Base-by-base conservation (phyloP, 495 filamentous ascomycete genomes). In the Neurospora hispaniola region DNA sequence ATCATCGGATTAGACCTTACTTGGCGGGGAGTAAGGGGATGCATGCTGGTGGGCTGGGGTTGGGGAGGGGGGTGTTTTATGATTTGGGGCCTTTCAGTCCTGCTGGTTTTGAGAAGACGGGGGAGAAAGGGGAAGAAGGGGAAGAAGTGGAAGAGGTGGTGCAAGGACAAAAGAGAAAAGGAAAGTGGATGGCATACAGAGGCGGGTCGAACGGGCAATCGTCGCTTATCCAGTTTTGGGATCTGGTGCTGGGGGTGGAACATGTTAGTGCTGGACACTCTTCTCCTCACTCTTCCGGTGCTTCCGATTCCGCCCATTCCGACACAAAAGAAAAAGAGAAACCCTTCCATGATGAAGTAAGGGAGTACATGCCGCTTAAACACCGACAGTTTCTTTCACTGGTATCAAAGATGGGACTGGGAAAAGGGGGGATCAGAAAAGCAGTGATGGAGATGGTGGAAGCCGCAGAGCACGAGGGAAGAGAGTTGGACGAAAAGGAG, bases 201-300 rank as follows among this genome's bases (percentile, higher is more conserved):
- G 96, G 96, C 40, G 96, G 96, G 1, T 96, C 93, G 79, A 98
- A 98, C 77, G 96, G 95, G 0, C 96, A 99, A 82, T 96, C 92
- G 82, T 97, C 93, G 6, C 82, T 98, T 20, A 93, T 99, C 73
- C 95, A 97, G 79, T 96, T 98, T 83, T 93, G 97, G 79, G 96
- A 99, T 78, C 87, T 97, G 48, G 87, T 94, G n/a, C 86, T 99
- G 9, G 94, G 94, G 8, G 85, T 99, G 16, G 92, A 97, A 75
- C 96, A 99, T 79, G 54, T 66, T 3, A 66, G 54, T 14, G 5
- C 12, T 7, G 54, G 54, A 0, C 35, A 66, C 11, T 35, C 48
- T 23, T 27, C 48, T 27, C 48, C 48, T 11, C 48, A n/a, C n/a
- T n/a, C n/a, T n/a, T n/a, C n/a, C n/a, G n/a, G n/a, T n/a, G n/a